A percentile compares a stretch with the other conserved stretches of the same genome.
Conservation (phyloP, 2,329 filamentous ascomycete genomes). For the Fusarium sambucinum region DNA sequence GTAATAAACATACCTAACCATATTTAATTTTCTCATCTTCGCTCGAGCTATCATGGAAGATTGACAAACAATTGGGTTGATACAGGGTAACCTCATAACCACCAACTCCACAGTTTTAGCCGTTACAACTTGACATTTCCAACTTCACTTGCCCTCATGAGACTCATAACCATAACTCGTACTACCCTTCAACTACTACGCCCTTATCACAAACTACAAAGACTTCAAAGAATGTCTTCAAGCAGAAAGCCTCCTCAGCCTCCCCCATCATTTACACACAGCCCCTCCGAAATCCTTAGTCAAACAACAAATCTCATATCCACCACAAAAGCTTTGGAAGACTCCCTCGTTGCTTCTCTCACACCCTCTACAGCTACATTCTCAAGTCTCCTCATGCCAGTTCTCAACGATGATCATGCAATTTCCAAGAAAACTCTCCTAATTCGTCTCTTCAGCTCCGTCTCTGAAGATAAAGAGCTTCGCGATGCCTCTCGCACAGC, state of each 20-base stretch:
- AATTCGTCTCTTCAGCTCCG: conserved; percentile 45
- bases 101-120: conserved; percentile 25
- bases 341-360: conserved; percentile 35
- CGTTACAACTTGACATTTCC: conserved; percentile 1
- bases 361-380: conserved; percentile 42
- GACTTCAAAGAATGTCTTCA: conserved; percentile 15
- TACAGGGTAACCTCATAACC: background rate
- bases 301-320: conserved; percentile 53
- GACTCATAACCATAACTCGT: background rate
- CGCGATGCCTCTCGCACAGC: conserved; percentile 47
- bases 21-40: background rate
- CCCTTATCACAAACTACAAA: rapidly evolving
- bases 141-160: conserved; percentile 11
- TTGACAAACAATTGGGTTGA: background rate
- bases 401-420: conserved; percentile 42
- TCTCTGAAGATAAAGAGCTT: conserved; percentile 40
- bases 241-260: conserved; percentile 38
- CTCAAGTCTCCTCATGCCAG: conserved; percentile 35
- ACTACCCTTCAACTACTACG: background rate
- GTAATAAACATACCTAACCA: too few species aligned
- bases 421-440: conserved; percentile 31
- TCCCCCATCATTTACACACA: conserved; percentile 39
- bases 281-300: conserved; percentile 30
- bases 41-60: background rate
- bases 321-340: conserved; percentile 36